Conservation (phyloP, 208 protist species). For the Acanthamoeba lenticulata region DNA sequence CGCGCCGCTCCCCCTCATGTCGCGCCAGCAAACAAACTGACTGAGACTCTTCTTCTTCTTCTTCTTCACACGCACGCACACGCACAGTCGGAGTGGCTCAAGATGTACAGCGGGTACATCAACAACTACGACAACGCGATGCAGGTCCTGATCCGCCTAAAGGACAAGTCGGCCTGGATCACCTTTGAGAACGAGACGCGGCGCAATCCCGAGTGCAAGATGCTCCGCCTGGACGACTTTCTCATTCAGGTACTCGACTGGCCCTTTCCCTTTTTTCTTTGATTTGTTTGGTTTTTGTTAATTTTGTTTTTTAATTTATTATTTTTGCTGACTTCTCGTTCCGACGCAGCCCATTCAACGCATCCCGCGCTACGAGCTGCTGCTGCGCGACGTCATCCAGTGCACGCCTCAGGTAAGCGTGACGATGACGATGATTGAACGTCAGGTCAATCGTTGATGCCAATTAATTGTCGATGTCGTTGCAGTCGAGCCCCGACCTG, state of each 20-base stretch:
- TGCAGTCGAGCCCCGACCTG: neutral
- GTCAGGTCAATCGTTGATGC: neutral
- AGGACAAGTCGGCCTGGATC: neutral
- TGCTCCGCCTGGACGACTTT: conserved; percentile 15
- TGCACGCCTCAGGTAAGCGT: neutral
- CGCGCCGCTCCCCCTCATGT: no score
- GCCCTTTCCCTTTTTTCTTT: neutral
- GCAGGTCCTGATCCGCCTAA: neutral
- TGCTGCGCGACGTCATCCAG: conserved; percentile 12
- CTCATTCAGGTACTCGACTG: conserved; percentile 13
- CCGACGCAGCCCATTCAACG: conserved; percentile 16
- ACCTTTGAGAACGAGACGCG: neutral
- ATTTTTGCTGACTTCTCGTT: no score
- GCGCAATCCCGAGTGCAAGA: neutral
- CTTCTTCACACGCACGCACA: no score
- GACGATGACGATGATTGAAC: no score
- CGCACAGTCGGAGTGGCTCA: neutral
- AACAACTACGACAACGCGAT: conserved; percentile 9
- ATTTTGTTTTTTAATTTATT: no score
- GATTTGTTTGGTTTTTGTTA: no score
- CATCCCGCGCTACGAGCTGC: neutral
- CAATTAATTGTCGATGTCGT: neutral
- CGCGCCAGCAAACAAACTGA: no score
- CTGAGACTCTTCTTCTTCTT: neutral
- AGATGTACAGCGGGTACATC: conserved; percentile 29